These are phyloP conservation scores for Suillus weaverae DNA, from an alignment of 768 basidiomycete genomes.

Conservation along the genomic window DNA sequence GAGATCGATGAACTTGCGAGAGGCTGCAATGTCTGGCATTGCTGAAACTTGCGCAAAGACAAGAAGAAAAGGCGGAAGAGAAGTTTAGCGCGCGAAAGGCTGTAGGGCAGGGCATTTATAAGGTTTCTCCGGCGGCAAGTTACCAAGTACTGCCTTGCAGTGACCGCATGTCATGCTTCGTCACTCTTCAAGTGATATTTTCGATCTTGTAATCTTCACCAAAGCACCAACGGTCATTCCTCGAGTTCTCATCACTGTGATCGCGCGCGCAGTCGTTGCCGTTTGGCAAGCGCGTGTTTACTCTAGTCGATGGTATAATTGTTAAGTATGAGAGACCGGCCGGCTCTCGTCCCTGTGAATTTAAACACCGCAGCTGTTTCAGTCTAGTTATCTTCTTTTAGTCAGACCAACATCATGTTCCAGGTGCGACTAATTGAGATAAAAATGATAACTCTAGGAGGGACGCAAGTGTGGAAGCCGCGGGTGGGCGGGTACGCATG, in stretches of 20 bases:
- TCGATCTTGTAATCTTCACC: constrained; percentile 12
- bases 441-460: no score
- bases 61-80: neutral
- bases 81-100: neutral
- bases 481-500: no score
- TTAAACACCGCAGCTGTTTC: no score
- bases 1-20: constrained; percentile 38
- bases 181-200: neutral
- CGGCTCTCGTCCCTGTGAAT: neutral
- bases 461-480: no score
- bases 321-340: neutral
- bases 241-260: constrained; percentile 21
- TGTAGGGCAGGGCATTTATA: neutral
- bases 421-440: no score
- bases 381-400: no score
- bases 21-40: constrained; percentile 6
- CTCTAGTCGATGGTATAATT: neutral
- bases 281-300: neutral
- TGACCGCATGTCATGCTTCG: neutral
- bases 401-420: no score
- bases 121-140: neutral
- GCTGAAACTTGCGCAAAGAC: neutral
- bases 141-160: constrained; percentile 6
- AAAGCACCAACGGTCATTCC: constrained; percentile 17
- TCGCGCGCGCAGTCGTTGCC: constrained; percentile 11